A percentile compares a stretch with the other conserved stretches of the same genome.
Conservation (phyloP, 306 rosid species). For the Gastrolobium villosum region DNA sequence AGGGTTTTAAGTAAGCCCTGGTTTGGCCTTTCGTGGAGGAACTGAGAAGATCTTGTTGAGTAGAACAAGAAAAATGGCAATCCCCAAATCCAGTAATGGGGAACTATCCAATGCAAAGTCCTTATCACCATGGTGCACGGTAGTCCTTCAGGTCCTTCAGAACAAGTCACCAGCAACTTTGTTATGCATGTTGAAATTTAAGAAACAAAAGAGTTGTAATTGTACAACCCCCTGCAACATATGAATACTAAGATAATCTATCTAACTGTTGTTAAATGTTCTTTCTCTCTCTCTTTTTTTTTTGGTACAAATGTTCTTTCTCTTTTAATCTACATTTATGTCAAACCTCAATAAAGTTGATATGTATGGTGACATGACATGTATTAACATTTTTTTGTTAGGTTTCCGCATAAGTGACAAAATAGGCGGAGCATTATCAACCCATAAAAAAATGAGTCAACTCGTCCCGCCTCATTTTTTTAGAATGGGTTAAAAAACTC, state of each 20-base stretch:
- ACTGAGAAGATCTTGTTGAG: conserved; percentile 61
- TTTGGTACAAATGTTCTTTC: background rate
- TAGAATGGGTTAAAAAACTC: no score
- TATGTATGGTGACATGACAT: no score
- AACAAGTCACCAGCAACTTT: conserved; percentile 31
- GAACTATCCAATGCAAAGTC: conserved; percentile 82
- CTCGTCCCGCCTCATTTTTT: no score
- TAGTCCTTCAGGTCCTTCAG: conserved; percentile 70
- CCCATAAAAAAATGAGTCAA: no score
- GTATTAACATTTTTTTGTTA: no score
- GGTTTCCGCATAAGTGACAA: no score
- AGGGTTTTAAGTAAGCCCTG: conserved; percentile 67
- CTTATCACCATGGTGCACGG: conserved; percentile 82
- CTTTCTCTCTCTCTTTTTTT: no score
- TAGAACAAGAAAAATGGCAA: conserved; percentile 70
- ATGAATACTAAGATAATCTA: background rate
- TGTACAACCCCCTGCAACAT: conserved; percentile 2
- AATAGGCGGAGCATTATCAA: no score
- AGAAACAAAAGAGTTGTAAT: background rate
- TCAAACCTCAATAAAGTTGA: no score
- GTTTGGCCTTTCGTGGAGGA: conserved; percentile 60
- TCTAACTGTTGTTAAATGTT: background rate
- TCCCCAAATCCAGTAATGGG: conserved; percentile 91
- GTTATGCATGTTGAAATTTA: conserved; percentile 39
- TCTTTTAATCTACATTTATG: no score